Evolutionary conservation across 805 yeast genomes (phyloP).

Genomic region (Kuraishia hungarica): DNA sequence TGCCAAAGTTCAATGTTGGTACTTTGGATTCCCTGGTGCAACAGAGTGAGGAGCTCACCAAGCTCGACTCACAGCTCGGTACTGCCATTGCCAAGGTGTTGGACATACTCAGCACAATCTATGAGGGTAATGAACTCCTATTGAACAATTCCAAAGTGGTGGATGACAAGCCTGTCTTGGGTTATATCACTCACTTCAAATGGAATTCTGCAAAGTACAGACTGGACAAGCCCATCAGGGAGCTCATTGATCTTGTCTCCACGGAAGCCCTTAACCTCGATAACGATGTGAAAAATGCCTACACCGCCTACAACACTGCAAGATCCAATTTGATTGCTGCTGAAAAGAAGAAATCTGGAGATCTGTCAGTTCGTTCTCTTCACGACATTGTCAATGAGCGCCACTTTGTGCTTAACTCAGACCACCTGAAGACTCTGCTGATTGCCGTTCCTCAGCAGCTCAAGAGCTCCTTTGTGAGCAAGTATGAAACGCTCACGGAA

Average conservation of each 20-base stretch:
- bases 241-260: constrained; percentile 60
- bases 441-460: constrained; percentile 77
- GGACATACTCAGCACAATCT: constrained; percentile 55
- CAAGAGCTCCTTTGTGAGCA: constrained; percentile 48
- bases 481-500: constrained; percentile 68
- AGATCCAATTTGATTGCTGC: constrained; percentile 79
- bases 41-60: constrained; percentile 82
- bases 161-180: constrained; percentile 40
- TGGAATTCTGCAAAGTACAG: constrained; percentile 90
- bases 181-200: constrained; percentile 63
- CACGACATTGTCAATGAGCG: constrained; percentile 81
- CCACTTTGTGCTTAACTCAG: constrained; percentile 80
- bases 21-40: constrained; percentile 87
- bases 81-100: constrained; percentile 63
- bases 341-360: constrained; percentile 90
- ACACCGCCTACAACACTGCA: constrained; percentile 69
- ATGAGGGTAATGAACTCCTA: constrained; percentile 17
- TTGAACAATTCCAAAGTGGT: constrained; percentile 27
- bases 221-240: constrained; percentile 73
- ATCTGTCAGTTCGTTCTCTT: constrained; percentile 80
- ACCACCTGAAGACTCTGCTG: constrained; percentile 76
- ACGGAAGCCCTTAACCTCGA: constrained; percentile 79
- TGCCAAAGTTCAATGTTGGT: constrained; percentile 89
- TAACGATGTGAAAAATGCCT: constrained; percentile 72
- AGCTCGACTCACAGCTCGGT: constrained; percentile 72